Evolutionary conservation across 208 protist species (phyloP).

Genomic region (Acanthamoeba lenticulata): DNA sequence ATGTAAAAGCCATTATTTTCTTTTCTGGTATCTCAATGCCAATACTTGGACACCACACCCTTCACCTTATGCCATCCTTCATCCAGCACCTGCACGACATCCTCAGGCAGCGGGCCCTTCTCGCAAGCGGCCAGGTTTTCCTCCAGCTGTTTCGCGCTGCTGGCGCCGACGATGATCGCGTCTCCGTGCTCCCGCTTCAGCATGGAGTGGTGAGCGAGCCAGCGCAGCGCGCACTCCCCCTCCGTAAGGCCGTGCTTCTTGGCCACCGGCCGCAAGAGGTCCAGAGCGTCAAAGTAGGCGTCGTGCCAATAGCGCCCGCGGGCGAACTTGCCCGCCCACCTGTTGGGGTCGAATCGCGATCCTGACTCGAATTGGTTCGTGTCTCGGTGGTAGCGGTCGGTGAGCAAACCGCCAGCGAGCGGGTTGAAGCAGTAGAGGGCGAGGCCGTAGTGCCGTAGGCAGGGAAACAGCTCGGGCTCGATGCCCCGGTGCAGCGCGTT

Average conservation of each 20-base stretch:
- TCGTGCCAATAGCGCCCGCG: constrained; percentile 65
- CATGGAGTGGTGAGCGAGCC: constrained; percentile 63
- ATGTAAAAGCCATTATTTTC: no score
- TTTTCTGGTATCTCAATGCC: constrained; percentile 41
- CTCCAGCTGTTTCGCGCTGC: constrained; percentile 63
- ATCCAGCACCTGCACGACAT: constrained; percentile 46
- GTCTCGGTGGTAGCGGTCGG: constrained; percentile 54
- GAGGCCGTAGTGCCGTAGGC: constrained; percentile 56
- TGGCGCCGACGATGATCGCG: constrained; percentile 61
- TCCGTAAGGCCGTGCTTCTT: constrained; percentile 37
- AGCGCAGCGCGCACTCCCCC: constrained; percentile 54
- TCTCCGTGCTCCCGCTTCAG: constrained; percentile 57
- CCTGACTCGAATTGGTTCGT: background rate
- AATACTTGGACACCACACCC: constrained; percentile 38
- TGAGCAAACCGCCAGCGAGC: constrained; percentile 63
- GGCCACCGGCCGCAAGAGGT: background rate
- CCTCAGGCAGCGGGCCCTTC: constrained; percentile 57
- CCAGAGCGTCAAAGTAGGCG: constrained; percentile 56
- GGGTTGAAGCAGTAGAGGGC: constrained; percentile 64
- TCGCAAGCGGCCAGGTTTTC: constrained; percentile 49
- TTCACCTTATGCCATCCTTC: background rate
- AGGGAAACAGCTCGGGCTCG: constrained; percentile 68
- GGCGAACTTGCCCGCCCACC: background rate
- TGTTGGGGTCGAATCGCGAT: constrained; percentile 52
- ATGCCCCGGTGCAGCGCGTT: constrained; percentile 63